Evolutionary conservation across 768 basidiomycete species (phyloP).

Genomic region (Amylocystis lapponica): DNA sequence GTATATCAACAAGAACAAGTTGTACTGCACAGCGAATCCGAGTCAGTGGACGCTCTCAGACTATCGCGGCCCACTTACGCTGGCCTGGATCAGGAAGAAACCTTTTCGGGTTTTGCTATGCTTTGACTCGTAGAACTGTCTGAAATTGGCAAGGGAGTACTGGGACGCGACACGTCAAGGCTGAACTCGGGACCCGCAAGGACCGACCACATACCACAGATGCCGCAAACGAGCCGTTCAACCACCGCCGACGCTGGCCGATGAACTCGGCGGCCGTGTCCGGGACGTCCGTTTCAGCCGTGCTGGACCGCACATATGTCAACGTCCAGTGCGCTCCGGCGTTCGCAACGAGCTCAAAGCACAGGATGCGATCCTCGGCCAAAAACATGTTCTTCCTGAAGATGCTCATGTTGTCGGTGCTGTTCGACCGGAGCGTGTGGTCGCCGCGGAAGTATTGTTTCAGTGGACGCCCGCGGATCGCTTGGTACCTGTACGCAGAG

Average conservation of each 20-base stretch:
- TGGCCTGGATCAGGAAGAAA: no score
- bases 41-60: not conserved
- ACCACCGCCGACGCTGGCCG: constrained; percentile 82
- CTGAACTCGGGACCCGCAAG: not conserved
- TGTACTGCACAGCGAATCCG: constrained; percentile 56
- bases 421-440: constrained; percentile 85
- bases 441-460: constrained; percentile 88
- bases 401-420: constrained; percentile 95
- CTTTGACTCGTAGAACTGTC: constrained; percentile 74
- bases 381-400: constrained; percentile 93
- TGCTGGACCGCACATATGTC: constrained; percentile 91
- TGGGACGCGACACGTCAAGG: constrained; percentile 51
- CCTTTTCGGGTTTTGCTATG: constrained; percentile 76
- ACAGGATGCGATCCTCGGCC: constrained; percentile 94
- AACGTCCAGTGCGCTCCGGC: constrained; percentile 81
- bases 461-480: no score
- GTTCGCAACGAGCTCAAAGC: constrained; percentile 96
- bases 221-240: constrained; percentile 91
- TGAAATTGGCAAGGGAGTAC: constrained; percentile 86
- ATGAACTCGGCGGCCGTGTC: constrained; percentile 93
- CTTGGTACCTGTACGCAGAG: no score
- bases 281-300: constrained; percentile 92
- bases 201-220: constrained; percentile 57
- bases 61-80: no score
- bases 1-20: constrained; percentile 78